phyloP scores from a whole-genome alignment of 129 eudicot species.

The Tagetes patula region DNA sequence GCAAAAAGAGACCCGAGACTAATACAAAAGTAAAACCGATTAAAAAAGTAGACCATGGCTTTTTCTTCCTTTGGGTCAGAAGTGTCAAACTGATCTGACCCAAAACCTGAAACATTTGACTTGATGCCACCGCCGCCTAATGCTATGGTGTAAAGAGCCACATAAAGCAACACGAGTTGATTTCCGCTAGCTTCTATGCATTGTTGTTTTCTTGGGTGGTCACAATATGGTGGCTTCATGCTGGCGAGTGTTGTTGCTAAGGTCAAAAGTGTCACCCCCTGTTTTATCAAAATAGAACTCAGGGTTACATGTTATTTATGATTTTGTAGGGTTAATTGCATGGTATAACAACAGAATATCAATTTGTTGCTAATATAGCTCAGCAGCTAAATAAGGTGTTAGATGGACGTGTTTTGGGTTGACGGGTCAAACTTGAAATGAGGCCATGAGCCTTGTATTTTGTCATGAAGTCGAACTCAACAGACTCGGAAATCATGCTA shows the following conservation, averaged over 20 bases:
- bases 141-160: constrained; percentile 90
- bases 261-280: constrained; percentile 83
- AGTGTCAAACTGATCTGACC: constrained; percentile 87
- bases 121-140: constrained; percentile 97
- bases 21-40: constrained; percentile 76
- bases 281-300: constrained; percentile 11
- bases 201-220: constrained; percentile 39
- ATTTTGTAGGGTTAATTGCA: neutral
- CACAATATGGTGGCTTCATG: constrained; percentile 89
- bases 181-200: constrained; percentile 73
- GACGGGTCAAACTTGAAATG: no score
- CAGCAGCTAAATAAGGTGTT: neutral
- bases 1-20: constrained; percentile 92
- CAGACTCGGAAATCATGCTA: no score
- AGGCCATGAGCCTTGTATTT: no score
- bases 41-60: constrained; percentile 85
- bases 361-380: neutral
- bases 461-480: no score
- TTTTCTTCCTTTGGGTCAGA: constrained; percentile 74
- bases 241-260: constrained; percentile 65
- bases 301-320: neutral
- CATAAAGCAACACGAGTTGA: constrained; percentile 70
- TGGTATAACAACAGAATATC: neutral
- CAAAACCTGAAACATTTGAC: constrained; percentile 94
- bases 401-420: neutral